phyloP scores from a whole-genome alignment of 192 early-diverging fungal genomes.

The Rhizoclosmatium globosum region DNA sequence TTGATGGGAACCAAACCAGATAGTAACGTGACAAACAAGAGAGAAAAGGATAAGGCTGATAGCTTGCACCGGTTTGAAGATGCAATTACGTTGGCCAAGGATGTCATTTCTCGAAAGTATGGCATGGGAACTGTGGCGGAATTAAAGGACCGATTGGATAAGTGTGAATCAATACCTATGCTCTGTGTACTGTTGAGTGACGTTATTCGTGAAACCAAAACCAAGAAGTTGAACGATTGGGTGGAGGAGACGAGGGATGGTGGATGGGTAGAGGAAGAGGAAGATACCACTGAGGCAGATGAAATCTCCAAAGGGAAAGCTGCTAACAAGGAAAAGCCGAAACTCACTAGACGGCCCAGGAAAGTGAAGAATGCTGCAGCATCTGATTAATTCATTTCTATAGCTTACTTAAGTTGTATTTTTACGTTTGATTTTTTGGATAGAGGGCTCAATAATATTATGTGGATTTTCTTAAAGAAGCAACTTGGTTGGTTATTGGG shows the following conservation, averaged over 20 bases:
- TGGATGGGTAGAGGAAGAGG: conserved; percentile 36
- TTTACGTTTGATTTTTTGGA: not conserved
- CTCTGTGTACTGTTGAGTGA: conserved; percentile 17
- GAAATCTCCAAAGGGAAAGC: not conserved
- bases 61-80: not conserved
- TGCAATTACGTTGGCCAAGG: not conserved
- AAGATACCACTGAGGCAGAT: conserved; percentile 20
- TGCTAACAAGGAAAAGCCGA: not conserved
- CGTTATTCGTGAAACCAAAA: conserved; percentile 20
- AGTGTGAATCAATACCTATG: conserved; percentile 26
- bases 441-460: not conserved
- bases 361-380: not conserved
- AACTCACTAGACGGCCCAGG: conserved; percentile 8
- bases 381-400: not conserved
- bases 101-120: conserved; percentile 14
- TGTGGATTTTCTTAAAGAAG: not conserved
- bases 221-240: conserved; percentile 17
- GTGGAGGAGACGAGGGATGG: conserved; percentile 27
- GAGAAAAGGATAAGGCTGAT: not conserved
- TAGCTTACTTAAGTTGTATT: not conserved
- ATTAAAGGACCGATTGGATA: conserved; percentile 17
- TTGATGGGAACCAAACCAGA: conserved; percentile 1
- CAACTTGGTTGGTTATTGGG: too few species aligned
- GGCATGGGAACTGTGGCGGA: conserved; percentile 2
- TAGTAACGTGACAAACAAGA: not conserved